Evolutionary conservation across 1,284 basidiomycete species (phyloP).

Genomic region (Papiliotrema fonsecae): DNA sequence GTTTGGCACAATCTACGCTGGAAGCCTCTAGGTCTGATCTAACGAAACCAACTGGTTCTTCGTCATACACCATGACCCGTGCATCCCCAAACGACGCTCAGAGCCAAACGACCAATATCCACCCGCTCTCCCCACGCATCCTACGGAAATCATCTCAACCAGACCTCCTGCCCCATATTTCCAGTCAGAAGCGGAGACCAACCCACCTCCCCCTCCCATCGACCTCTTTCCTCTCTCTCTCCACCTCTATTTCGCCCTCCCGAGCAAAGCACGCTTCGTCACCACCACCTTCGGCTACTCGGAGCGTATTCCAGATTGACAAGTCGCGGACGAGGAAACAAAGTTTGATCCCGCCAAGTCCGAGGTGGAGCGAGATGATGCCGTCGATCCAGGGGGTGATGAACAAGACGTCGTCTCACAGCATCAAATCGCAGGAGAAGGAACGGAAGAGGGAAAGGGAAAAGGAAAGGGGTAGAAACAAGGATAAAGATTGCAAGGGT

Average conservation of each 20-base stretch:
- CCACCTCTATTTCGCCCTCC: no score
- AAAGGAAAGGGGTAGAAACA: neutral
- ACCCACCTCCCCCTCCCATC: neutral
- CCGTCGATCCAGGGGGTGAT: conserved; percentile 3
- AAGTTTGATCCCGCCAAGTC: neutral
- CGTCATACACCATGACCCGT: no score
- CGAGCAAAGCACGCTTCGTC: neutral
- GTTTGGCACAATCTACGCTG: no score
- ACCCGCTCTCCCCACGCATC: neutral
- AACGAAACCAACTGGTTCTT: no score
- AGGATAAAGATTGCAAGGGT: no score
- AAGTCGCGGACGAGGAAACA: conserved; percentile 1
- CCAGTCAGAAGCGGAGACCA: no score
- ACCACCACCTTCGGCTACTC: neutral
- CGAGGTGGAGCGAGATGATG: neutral
- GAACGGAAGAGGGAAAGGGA: neutral
- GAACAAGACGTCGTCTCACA: no score
- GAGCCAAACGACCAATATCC: no score
- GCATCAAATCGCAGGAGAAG: neutral
- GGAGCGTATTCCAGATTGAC: neutral
- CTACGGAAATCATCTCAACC: conserved; percentile 1
- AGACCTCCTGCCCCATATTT: neutral
- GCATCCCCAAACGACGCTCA: no score
- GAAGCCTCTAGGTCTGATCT: no score
- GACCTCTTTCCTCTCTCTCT: neutral